Conservation (phyloP, 1,284 basidiomycete genomes). For the Cutaneotrichosporon mucoides region DNA sequence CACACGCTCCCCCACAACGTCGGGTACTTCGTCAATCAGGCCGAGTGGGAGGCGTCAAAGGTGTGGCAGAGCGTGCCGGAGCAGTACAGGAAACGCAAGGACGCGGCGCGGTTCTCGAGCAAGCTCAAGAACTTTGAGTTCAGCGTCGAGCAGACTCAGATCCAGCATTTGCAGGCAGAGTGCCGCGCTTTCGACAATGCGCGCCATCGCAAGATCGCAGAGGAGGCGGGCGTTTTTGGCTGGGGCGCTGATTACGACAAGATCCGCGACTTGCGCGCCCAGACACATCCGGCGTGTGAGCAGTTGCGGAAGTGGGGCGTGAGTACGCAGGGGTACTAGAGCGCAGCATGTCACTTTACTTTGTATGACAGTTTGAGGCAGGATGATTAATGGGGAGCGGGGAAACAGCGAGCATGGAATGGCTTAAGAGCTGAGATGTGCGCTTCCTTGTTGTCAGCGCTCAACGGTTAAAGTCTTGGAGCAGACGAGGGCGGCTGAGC, state of each 20-base stretch:
- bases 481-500: too few species aligned
- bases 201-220: conserved; percentile 56
- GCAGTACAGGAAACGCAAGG: conserved; percentile 52
- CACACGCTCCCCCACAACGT: conserved; percentile 66
- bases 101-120: conserved; percentile 37
- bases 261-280: conserved; percentile 34
- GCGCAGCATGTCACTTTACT: too few species aligned
- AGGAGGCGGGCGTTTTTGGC: conserved; percentile 79
- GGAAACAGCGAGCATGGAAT: too few species aligned
- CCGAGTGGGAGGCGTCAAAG: conserved; percentile 73
- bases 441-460: too few species aligned
- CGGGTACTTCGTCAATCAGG: conserved; percentile 78
- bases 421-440: too few species aligned
- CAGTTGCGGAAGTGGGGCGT: conserved; percentile 37
- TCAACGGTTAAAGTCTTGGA: too few species aligned
- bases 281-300: conserved; percentile 61
- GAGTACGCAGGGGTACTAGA: conserved; percentile 15
- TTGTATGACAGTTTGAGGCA: too few species aligned
- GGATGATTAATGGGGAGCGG: too few species aligned
- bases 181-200: conserved; percentile 37
- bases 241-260: conserved; percentile 85
- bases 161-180: conserved; percentile 62
- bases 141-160: conserved; percentile 67
- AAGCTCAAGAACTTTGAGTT: conserved; percentile 45
- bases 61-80: conserved; percentile 60